Base-by-base conservation (phyloP, 768 basidiomycete species). In the Cytidiella melzeri region DNA sequence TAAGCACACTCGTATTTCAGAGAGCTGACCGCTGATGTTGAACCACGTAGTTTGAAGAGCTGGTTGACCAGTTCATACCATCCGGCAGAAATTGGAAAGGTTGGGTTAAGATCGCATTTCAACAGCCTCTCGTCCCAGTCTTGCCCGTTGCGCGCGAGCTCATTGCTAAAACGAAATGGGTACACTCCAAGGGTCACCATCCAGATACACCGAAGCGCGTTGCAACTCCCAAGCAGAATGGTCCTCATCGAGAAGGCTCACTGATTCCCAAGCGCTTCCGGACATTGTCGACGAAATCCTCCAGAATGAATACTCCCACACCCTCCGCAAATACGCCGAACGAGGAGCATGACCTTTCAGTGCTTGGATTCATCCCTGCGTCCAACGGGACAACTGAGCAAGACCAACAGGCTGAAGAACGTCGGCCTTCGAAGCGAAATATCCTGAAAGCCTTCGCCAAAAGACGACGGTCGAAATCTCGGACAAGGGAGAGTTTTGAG, bases 71-170 rank as follows among this genome's bases (percentile, higher is more conserved):
- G 56, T 89, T 88, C 60, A 80, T 88, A 50, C 87, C 87, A 3
- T 84, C 83, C 3, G 79, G 86, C 57, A 81, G 79, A 65, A 82
- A 77, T 41, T 88, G 86, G 86, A 78, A 76, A 61, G 86, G 85
- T 13, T 89, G 87, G 87, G 75, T 88, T 27, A 86, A 84, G 58
- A 86, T 89, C 74, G 87, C 83, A 12, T 84, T 88, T 66, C 81
- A 87, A 48, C 87, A 89, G 57, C 85, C 85, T 20, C 69, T 89
- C 11, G 72, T 89, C 2, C 86, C 86, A 21, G 85, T 89, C 3
- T 70, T 88, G 13, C 86, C 86, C 4, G 85, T 88, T 5, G 87
- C 87, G 13, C 80, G 83, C 43, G 86, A 89, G 63, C 69, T 89
- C 20, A 74, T 89, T 46, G 76, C 84, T 18, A 89, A 89, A 64